Evolutionary conservation across 768 basidiomycete species (phyloP).

Genomic region (Termitomyces sp.): DNA sequence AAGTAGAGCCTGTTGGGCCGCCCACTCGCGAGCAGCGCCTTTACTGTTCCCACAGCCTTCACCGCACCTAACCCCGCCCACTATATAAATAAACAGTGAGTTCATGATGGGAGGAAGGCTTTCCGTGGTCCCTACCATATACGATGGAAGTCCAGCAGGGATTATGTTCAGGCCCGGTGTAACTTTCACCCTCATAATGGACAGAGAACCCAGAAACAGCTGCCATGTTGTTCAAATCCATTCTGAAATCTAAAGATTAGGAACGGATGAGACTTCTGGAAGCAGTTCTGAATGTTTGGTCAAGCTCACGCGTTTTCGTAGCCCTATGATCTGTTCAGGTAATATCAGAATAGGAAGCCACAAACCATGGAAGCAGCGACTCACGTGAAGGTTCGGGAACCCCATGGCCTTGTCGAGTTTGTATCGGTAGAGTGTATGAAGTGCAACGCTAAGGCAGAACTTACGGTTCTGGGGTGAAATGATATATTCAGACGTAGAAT

Average conservation of each 20-base stretch:
- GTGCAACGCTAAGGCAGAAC: background rate
- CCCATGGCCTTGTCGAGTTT: background rate
- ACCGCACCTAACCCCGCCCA: background rate
- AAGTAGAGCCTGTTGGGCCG: background rate
- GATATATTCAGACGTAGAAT: background rate
- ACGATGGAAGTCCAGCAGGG: constrained; percentile 2
- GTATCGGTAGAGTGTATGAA: background rate
- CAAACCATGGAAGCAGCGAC: background rate
- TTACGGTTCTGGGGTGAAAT: background rate
- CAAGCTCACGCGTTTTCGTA: background rate
- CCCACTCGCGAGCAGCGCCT: background rate
- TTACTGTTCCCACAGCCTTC: background rate
- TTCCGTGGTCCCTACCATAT: constrained; percentile 1
- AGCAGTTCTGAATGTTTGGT: background rate
- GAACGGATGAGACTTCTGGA: background rate
- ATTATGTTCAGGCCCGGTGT: constrained; percentile 1
- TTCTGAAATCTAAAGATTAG: constrained; percentile 2
- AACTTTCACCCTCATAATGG: background rate
- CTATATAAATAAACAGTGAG: background rate
- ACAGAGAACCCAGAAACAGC: background rate
- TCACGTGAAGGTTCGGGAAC: background rate
- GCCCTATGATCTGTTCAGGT: background rate
- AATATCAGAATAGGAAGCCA: background rate
- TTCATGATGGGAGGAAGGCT: too few species aligned
- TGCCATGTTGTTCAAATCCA: constrained; percentile 4